Base-by-base conservation (phyloP, 768 basidiomycete species). In the Lactarius akahatsu region DNA sequence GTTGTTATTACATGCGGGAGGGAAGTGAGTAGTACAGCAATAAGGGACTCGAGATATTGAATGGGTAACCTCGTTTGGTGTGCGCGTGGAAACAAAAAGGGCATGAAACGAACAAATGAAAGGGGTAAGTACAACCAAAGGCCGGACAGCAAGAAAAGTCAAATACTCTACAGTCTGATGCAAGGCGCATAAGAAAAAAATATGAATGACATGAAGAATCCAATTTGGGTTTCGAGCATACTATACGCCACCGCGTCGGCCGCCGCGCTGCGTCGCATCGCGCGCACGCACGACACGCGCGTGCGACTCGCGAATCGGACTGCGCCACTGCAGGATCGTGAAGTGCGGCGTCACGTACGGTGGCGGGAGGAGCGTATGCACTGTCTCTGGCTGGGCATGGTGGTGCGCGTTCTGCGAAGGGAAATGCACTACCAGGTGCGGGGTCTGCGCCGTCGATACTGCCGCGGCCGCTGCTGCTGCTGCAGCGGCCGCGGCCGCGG, bases 321-420 rank as follows among this genome's bases (percentile, higher is more conserved):
- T 85, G 59, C 87, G 81, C 74, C 86, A 81, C 20, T 82, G 78
- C 38, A 91, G 78, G 57, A 90, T 83, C 23, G 88, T 88, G 74
- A 91, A 78, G 65, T 92, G 91, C 64, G 87, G 84, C 70, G 79
- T 83, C 67, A 90, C 74, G 72, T 91, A 91, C 50, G 90, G 89
- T 3, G 84, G 82, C 0, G 91, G 91, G 28, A 92, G 80, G 20
- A 91, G 79, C 0, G 89, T 83, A 73, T 92, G 91, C 10, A 88
- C 83, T 30, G 77, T 78, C 72, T 90, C 88, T 23, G 85, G 76
- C 36, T 36, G 36, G 1, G 36, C 36, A 11, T 62, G 85, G 80
- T 28, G 78, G 57, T 81, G 80, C 20, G 84, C 80, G 63, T 84
- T 86, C n/a, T 77, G 75, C 0, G 85, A 81, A 10, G 91, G 89